Evolutionary conservation across 805 yeast species (phyloP).

Genomic region (Schwanniomyces occidentalis): DNA sequence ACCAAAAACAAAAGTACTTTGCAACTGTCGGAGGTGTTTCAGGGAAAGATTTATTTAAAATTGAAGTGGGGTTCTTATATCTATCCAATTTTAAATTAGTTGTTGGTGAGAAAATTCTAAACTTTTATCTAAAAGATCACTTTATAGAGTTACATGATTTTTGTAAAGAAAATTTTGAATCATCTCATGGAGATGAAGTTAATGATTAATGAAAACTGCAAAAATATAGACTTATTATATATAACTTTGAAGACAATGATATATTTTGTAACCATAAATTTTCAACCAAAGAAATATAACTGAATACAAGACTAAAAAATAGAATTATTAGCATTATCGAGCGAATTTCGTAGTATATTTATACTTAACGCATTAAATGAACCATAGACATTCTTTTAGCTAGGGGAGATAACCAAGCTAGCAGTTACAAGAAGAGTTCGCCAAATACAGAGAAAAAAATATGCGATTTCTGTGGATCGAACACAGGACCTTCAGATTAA

Average conservation of each 20-base stretch:
- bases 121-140: constrained; percentile 29
- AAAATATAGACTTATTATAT: not conserved
- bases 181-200: not conserved
- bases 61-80: constrained; percentile 43
- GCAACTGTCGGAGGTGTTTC: constrained; percentile 46
- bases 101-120: constrained; percentile 34
- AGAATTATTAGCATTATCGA: no score
- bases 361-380: no score
- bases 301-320: no score
- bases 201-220: not conserved
- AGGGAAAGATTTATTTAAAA: constrained; percentile 33
- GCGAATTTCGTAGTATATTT: no score
- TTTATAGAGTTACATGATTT: constrained; percentile 32
- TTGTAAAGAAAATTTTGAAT: constrained; percentile 6
- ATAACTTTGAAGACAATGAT: no score
- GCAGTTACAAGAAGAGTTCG: no score
- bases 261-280: no score
- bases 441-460: no score
- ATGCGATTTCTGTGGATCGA: constrained; percentile 33
- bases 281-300: no score
- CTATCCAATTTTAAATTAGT: constrained; percentile 38
- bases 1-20: constrained; percentile 41
- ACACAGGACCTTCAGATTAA: constrained; percentile 32
- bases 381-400: no score
- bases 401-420: no score